Conservation (phyloP, 495 filamentous ascomycete genomes). For the Podospora tetraspora region DNA sequence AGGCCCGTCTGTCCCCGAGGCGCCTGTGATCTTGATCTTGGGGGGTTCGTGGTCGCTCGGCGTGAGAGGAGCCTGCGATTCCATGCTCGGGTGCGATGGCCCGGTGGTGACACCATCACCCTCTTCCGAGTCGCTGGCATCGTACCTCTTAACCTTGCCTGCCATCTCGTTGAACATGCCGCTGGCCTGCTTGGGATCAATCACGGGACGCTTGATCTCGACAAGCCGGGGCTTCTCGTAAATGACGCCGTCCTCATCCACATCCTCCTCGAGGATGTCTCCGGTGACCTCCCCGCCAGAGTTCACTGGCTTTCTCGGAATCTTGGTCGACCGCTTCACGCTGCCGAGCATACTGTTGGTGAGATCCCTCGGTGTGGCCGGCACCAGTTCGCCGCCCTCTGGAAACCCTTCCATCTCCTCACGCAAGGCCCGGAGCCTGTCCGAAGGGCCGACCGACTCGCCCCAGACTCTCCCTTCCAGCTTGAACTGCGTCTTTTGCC, state of each 20-base stretch:
- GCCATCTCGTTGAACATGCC: slow-evolving; percentile 78
- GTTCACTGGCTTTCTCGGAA: slow-evolving; percentile 49
- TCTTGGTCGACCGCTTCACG: slow-evolving; percentile 47
- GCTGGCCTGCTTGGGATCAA: slow-evolving; percentile 67
- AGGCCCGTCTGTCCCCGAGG: slow-evolving; percentile 25
- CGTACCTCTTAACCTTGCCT: slow-evolving; percentile 66
- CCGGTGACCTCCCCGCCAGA: slow-evolving; percentile 36
- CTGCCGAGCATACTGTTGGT: slow-evolving; percentile 61
- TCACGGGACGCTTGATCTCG: slow-evolving; percentile 64
- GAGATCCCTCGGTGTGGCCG: slow-evolving; percentile 32
- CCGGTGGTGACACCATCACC: slow-evolving; percentile 70
- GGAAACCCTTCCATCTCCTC: slow-evolving; percentile 84
- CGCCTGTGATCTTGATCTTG: slow-evolving; percentile 41
- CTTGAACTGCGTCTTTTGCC: slow-evolving; percentile 97
- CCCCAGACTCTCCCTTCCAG: slow-evolving; percentile 94
- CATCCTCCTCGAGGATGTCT: slow-evolving; percentile 35
- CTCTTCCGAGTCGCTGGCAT: slow-evolving; percentile 67
- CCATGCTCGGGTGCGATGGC: slow-evolving; percentile 68
- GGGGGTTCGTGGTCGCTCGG: slow-evolving; percentile 57
- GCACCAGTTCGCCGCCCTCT: slow-evolving; percentile 21
- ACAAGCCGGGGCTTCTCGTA: slow-evolving; percentile 64
- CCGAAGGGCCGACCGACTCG: slow-evolving; percentile 74
- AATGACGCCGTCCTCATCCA: slow-evolving; percentile 49
- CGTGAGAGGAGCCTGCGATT: slow-evolving; percentile 64
- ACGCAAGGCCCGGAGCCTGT: slow-evolving; percentile 83